Percentiles rank a stretch among this genome's conserved stretches.
phyloP scores from a whole-genome alignment of 2,329 filamentous ascomycete genomes.

The Xylaria sp. region DNA sequence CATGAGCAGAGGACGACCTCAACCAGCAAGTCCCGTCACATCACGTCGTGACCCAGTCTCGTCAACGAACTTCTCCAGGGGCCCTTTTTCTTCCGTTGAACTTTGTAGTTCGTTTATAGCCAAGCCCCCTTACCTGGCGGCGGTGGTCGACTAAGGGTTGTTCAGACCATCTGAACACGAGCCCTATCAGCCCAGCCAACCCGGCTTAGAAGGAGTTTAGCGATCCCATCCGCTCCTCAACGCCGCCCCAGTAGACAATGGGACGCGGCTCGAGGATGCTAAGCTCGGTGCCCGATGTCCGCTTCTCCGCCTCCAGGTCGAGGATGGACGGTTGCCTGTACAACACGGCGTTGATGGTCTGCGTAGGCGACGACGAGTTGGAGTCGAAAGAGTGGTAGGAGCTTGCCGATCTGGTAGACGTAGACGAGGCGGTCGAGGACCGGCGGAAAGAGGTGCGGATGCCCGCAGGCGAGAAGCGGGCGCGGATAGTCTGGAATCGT shows the following conservation, averaged over 20 bases:
- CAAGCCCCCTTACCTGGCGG: conserved; percentile 5
- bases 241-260: conserved; percentile 64
- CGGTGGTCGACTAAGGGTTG: background rate
- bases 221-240: conserved; percentile 61
- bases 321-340: conserved; percentile 59
- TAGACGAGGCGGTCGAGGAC: conserved; percentile 50
- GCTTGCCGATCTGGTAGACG: conserved; percentile 47
- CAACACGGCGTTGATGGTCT: conserved; percentile 62
- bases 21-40: conserved; percentile 33
- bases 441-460: conserved; percentile 58
- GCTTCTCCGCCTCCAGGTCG: conserved; percentile 61
- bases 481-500: conserved; percentile 53
- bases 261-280: conserved; percentile 64
- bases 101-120: conserved; percentile 12
- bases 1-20: conserved; percentile 10
- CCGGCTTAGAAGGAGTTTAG: conserved; percentile 42
- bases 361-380: conserved; percentile 47
- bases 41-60: conserved; percentile 26
- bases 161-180: conserved; percentile 1
- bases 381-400: conserved; percentile 48
- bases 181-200: too few relatives aligned
- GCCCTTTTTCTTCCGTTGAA: conserved; percentile 10
- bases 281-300: conserved; percentile 55
- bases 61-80: conserved; percentile 31
- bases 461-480: conserved; percentile 53